Percentiles rank a stretch among this genome's conserved stretches.
phyloP scores from a whole-genome alignment of 2,329 filamentous ascomycete species.

The Fusarium sp. region DNA sequence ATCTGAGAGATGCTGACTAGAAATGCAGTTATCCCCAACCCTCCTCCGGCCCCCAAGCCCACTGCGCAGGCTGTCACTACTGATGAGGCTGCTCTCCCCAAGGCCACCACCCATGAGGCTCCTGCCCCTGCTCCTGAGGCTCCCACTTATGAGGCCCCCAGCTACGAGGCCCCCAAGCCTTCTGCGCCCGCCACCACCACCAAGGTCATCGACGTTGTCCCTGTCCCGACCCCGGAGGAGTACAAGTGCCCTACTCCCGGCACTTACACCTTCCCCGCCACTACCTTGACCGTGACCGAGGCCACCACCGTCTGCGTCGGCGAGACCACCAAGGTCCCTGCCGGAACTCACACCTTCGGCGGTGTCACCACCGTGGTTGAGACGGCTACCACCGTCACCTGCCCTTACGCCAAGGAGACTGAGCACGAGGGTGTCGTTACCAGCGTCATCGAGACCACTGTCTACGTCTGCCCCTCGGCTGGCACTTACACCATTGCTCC shows the following conservation, averaged over 20 bases:
- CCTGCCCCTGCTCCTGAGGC: conserved; percentile 13
- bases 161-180: conserved; percentile 28
- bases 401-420: conserved; percentile 74
- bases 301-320: conserved; percentile 74
- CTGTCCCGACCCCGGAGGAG: conserved; percentile 63
- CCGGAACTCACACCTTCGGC: conserved; percentile 75
- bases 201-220: conserved; percentile 57
- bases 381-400: conserved; percentile 73
- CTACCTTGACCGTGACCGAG: conserved; percentile 73
- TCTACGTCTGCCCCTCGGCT: conserved; percentile 76
- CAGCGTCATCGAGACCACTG: conserved; percentile 75
- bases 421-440: conserved; percentile 68
- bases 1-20: conserved; percentile 31
- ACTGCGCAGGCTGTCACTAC: conserved; percentile 29
- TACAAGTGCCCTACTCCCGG: conserved; percentile 72
- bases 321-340: conserved; percentile 68
- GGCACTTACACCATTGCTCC: conserved; percentile 82
- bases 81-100: conserved; percentile 24
- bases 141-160: conserved; percentile 24
- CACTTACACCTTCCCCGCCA: conserved; percentile 80
- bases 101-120: conserved; percentile 7
- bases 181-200: conserved; percentile 48
- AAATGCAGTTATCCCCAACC: conserved; percentile 54
- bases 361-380: conserved; percentile 78
- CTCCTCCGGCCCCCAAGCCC: conserved; percentile 45